Evolutionary conservation across 1,284 basidiomycete species (phyloP), one percentile per base, ranked within the genome.

Genomic region (Tilletia setariae): DNA sequence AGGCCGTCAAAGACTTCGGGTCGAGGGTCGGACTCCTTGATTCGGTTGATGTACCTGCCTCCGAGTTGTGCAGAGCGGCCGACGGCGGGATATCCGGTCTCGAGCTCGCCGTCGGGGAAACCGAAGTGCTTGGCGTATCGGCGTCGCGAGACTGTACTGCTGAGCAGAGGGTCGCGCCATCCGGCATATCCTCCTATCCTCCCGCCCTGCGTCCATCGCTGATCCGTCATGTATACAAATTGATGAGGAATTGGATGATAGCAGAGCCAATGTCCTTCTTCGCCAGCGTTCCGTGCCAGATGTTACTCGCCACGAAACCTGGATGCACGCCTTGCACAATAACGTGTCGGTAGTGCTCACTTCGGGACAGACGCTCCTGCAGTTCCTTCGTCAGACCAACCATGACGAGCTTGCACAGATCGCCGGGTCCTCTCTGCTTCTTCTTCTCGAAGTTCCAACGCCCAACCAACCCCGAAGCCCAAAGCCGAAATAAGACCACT

Each of bases 271-370:
- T 35, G 32, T 32, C 64, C 19, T 2, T 64, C 59, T 2, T 61
- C 23, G 25, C 43, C 61, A 15, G 35, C 53, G 40, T 73, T 68
- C 68, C 71, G 68, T 68, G 43, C 75, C 76, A 78, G 23, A 79
- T 72, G 59, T 74, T 77, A 47, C 59, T 59, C 2, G 72, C 74
- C 1, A 76, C 73, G 30, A 75, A 75, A 9, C 63, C 75, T 0
- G 76, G 77, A 63, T 79, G 77, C 19, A 75, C 68, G 15, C 75
- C 77, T 63, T 78, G 73, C 0, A 65, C 70, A 47, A 79, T 72
- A 32, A 79, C 70, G 46, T 79, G 77, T 0, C 74, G 47, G 61
- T 77, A 79, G 13, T 74, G 67, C 0, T 79, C 51, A 4, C 68
- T 71, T 1, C 76, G 64, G 3, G 68, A 70, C 2, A 79, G 71